phyloP scores from a whole-genome alignment of 225 moss, liverwort and hornwort genomes.

The Pseudisothecium myosuroides region DNA sequence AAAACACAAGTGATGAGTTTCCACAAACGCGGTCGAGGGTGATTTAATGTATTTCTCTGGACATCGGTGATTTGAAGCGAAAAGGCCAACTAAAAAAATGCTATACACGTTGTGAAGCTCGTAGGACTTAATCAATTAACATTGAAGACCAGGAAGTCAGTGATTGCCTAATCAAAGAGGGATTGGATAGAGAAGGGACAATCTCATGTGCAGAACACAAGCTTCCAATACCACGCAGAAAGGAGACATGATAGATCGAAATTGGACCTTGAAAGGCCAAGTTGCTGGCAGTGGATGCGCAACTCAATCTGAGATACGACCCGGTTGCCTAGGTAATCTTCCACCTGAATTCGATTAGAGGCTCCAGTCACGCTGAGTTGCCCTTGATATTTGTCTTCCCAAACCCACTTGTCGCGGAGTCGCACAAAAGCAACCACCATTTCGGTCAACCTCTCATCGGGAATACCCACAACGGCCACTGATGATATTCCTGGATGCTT shows the following conservation, averaged over 20 bases:
- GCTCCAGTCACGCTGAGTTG: constrained; percentile 20
- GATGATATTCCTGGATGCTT: constrained; percentile 69
- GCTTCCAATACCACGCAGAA: neutral
- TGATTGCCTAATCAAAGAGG: neutral
- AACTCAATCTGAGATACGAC: constrained; percentile 47
- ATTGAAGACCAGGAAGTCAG: neutral
- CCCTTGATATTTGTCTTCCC: constrained; percentile 34
- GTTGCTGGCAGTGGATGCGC: constrained; percentile 66
- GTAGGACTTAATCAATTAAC: neutral
- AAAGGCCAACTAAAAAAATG: neutral
- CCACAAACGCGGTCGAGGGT: neutral
- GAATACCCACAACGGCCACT: constrained; percentile 75
- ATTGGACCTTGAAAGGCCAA: constrained; percentile 74
- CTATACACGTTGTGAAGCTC: neutral
- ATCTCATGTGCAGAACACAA: neutral
- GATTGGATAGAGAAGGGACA: neutral
- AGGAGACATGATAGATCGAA: neutral
- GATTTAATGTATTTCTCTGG: neutral
- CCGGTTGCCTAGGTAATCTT: constrained; percentile 23
- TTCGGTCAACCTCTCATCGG: constrained; percentile 59
- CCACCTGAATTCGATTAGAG: constrained; percentile 23
- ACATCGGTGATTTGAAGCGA: neutral
- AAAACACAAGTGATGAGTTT: neutral
- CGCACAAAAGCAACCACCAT: constrained; percentile 72
- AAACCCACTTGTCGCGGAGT: constrained; percentile 49